Percentiles rank a stretch among this genome's conserved stretches.
These are phyloP conservation scores for Penicillium freii DNA, from an alignment of 2,329 filamentous ascomycete species.

Conservation along the genomic window DNA sequence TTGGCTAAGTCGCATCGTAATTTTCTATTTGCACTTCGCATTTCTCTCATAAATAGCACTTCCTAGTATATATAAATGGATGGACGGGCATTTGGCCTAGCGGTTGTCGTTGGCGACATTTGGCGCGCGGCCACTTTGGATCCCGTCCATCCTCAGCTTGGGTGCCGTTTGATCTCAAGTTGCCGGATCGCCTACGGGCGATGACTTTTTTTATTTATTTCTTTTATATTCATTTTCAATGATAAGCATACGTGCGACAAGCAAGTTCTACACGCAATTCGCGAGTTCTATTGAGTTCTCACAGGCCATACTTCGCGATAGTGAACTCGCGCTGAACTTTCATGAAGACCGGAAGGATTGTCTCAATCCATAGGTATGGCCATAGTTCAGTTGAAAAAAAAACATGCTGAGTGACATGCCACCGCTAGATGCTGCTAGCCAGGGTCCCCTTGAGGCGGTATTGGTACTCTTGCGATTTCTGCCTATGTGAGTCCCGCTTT, in stretches of 20 bases:
- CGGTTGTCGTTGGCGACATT: not conserved
- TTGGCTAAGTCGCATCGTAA: too few species aligned
- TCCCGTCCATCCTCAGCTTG: not conserved
- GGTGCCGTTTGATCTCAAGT: not conserved
- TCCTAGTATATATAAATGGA: not conserved
- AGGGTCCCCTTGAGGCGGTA: not conserved
- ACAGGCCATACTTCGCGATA: conserved; percentile 26
- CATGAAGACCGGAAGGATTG: not conserved
- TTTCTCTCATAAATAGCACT: not conserved
- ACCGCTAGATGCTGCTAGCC: not conserved
- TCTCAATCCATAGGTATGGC: not conserved
- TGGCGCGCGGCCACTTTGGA: not conserved
- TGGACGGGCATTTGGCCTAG: not conserved
- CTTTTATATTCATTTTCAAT: not conserved
- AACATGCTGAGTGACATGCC: not conserved
- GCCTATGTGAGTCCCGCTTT: not conserved
- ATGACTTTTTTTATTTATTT: not conserved
- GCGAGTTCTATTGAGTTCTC: conserved; percentile 22
- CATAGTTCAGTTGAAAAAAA: not conserved
- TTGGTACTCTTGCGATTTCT: not conserved
- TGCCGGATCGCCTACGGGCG: not conserved
- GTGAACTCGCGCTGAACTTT: not conserved
- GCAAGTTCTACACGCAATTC: conserved; percentile 14
- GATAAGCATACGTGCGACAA: too few species aligned
- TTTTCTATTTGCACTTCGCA: not conserved